These are phyloP conservation scores for Chytriomyces confervae DNA, from an alignment of 192 early-diverging fungal species.

Conservation along the genomic window DNA sequence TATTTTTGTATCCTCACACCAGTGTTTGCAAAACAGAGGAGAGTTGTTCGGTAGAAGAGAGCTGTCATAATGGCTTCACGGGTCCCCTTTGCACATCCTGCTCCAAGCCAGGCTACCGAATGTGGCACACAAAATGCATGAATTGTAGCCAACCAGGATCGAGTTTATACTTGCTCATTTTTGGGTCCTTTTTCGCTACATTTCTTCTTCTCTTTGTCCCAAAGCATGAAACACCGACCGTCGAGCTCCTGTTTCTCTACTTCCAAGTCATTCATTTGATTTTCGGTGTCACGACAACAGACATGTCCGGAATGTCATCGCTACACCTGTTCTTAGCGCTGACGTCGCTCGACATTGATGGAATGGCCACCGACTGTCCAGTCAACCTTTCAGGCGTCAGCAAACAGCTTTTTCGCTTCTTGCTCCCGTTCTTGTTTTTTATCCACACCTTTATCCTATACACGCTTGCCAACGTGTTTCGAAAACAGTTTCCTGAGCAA, in stretches of 20 bases:
- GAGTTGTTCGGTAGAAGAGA: conserved; percentile 17
- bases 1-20: neutral
- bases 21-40: conserved; percentile 31
- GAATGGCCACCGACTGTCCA: conserved; percentile 28
- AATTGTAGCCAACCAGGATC: neutral
- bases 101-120: neutral
- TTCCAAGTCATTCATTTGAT: conserved; percentile 36
- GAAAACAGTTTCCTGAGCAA: neutral
- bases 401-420: conserved; percentile 34
- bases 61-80: conserved; percentile 9
- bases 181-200: conserved; percentile 11
- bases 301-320: neutral
- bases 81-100: conserved; percentile 35
- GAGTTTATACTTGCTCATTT: neutral
- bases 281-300: conserved; percentile 7
- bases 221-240: conserved; percentile 7
- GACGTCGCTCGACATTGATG: conserved; percentile 27
- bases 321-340: conserved; percentile 29
- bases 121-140: conserved; percentile 32
- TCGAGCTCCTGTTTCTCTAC: conserved; percentile 36
- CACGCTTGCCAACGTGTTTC: neutral
- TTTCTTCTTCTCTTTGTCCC: conserved; percentile 24
- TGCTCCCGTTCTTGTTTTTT: conserved; percentile 25
- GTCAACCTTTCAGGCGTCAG: conserved; percentile 4
- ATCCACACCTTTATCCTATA: neutral